Conservation (phyloP, 140 eudicot species). For the Oenanthe javanica region DNA sequence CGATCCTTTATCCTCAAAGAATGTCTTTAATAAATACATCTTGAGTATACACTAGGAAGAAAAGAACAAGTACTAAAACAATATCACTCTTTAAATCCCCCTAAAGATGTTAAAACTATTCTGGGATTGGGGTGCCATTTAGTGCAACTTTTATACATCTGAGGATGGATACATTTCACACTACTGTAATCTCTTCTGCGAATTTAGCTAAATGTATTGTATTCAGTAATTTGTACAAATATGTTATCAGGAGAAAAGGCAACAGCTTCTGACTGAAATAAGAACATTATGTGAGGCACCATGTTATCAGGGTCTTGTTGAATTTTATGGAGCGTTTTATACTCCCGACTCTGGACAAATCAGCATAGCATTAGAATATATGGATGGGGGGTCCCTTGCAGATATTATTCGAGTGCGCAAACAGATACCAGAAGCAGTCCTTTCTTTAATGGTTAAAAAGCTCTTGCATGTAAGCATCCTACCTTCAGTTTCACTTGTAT, state of each 20-base stretch:
- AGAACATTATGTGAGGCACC: constrained; percentile 96
- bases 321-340: constrained; percentile 92
- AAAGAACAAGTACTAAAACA: not conserved
- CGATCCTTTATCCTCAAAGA: not conserved
- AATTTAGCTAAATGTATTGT: not conserved
- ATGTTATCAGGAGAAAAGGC: constrained; percentile 72
- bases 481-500: not conserved
- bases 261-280: constrained; percentile 89
- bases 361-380: constrained; percentile 91
- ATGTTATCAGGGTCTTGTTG: constrained; percentile 84
- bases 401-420: constrained; percentile 58
- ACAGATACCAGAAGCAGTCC: constrained; percentile 74
- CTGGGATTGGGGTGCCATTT: not conserved
- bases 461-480: constrained; percentile 52
- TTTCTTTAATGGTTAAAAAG: constrained; percentile 72
- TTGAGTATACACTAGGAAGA: not conserved
- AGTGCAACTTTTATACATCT: not conserved
- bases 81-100: not conserved
- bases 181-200: not conserved
- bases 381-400: constrained; percentile 97
- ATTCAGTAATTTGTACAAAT: not conserved
- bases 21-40: not conserved
- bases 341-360: constrained; percentile 98
- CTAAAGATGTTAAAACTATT: not conserved
- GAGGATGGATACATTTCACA: not conserved